phyloP scores from a whole-genome alignment of 1,139 yeast genomes.

The Sugiyamaella neomexicana region DNA sequence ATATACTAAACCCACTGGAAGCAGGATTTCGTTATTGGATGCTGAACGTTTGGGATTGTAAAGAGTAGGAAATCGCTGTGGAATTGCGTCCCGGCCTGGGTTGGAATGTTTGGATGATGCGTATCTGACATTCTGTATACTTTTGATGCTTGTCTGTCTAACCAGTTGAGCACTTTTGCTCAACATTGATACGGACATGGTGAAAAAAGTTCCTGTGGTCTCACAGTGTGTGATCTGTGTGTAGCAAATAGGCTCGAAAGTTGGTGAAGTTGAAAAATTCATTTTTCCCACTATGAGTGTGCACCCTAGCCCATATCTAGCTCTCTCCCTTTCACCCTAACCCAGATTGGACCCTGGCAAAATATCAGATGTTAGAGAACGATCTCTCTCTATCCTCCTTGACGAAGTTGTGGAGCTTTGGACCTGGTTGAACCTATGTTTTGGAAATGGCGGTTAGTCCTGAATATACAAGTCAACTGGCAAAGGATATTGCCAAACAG shows the following conservation, averaged over 20 bases:
- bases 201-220: not conserved
- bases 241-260: too few relatives aligned
- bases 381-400: not conserved
- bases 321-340: not conserved
- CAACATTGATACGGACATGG: not conserved
- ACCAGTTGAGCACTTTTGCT: not conserved
- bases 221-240: too few relatives aligned
- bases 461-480: conserved; percentile 5
- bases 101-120: conserved; percentile 19
- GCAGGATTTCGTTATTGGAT: conserved; percentile 40
- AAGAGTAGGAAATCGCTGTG: conserved; percentile 42
- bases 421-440: not conserved
- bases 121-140: conserved; percentile 17
- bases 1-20: conserved; percentile 44
- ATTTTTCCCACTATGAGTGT: not conserved
- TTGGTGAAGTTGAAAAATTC: conserved; percentile 11
- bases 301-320: not conserved
- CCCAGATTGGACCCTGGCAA: not conserved
- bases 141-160: not conserved
- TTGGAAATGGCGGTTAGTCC: not conserved
- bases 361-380: too few relatives aligned
- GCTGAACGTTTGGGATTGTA: conserved; percentile 47
- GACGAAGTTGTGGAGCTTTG: not conserved
- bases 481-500: conserved; percentile 31
- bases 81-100: conserved; percentile 19